These are phyloP conservation scores for Jamesozyma hellenica DNA, from an alignment of 805 yeast species.

Conservation along the genomic window DNA sequence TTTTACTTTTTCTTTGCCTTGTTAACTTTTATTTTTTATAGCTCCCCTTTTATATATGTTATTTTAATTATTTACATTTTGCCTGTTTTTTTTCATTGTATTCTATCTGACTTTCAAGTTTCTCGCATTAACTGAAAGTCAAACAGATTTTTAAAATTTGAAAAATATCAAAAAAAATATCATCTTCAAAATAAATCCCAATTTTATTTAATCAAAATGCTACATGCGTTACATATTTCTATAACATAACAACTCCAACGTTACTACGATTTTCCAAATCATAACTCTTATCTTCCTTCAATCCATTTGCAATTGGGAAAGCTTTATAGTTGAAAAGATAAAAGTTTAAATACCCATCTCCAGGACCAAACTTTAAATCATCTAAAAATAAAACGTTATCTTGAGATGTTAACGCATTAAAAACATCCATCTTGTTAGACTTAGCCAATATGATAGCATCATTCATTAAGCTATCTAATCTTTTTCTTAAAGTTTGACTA, in stretches of 20 bases:
- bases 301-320: constrained; percentile 73
- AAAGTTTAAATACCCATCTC: constrained; percentile 86
- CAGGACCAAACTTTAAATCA: constrained; percentile 78
- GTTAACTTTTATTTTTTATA: no score
- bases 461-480: constrained; percentile 51
- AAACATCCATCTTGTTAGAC: constrained; percentile 71
- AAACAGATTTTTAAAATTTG: no score
- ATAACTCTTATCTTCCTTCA: constrained; percentile 45
- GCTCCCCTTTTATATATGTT: no score
- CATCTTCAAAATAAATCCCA: not conserved
- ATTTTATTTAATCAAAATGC: not conserved
- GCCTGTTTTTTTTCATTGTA: no score
- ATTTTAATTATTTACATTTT: no score
- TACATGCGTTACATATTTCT: no score
- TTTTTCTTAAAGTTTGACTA: constrained; percentile 38
- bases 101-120: no score
- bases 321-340: constrained; percentile 87
- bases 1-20: no score
- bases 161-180: no score
- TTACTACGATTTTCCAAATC: constrained; percentile 57
- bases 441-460: constrained; percentile 69
- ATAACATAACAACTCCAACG: constrained; percentile 83
- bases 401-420: constrained; percentile 85
- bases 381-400: constrained; percentile 80
- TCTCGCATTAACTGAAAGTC: no score